Percentiles rank a stretch among this genome's conserved stretches.
Conservation (phyloP, 352 stramenopile species). For the Phytopythium cucurbitacearum region DNA sequence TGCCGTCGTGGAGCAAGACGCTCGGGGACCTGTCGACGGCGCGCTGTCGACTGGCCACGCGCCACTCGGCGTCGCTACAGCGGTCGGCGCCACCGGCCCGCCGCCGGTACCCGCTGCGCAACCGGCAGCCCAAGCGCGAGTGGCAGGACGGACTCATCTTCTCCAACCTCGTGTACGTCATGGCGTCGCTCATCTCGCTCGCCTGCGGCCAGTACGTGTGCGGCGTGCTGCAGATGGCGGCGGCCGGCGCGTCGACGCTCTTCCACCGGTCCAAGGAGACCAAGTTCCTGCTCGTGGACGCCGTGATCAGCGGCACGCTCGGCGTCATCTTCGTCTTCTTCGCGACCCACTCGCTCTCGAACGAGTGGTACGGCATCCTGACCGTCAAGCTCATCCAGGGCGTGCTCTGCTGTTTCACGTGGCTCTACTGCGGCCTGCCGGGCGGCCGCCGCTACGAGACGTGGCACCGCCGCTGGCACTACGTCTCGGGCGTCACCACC, state of each 20-base stretch:
- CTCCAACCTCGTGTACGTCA: constrained; percentile 74
- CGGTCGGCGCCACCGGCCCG: constrained; percentile 20
- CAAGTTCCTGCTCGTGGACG: constrained; percentile 74
- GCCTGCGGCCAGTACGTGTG: constrained; percentile 72
- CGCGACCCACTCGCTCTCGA: constrained; percentile 53
- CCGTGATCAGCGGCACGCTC: constrained; percentile 71
- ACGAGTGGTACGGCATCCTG: constrained; percentile 78
- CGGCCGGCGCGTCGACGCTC: constrained; percentile 63
- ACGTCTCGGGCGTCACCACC: constrained; percentile 73
- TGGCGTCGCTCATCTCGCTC: constrained; percentile 66
- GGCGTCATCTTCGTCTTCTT: constrained; percentile 68
- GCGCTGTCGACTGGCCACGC: constrained; percentile 28
- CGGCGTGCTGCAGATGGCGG: constrained; percentile 61
- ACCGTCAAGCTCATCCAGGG: constrained; percentile 53
- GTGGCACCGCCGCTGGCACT: constrained; percentile 83
- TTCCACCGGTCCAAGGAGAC: constrained; percentile 84
- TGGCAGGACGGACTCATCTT: constrained; percentile 81
- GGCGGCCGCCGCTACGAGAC: constrained; percentile 69
- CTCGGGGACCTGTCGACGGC: constrained; percentile 10
- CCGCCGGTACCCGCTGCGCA: constrained; percentile 20
- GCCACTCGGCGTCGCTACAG: constrained; percentile 24
- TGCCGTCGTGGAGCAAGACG: constrained; percentile 34
- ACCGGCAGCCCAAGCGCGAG: constrained; percentile 39
- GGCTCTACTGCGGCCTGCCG: constrained; percentile 77
- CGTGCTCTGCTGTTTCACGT: constrained; percentile 64